phyloP scores from a whole-genome alignment of 768 basidiomycete genomes.

The Suillus tomentosus region DNA sequence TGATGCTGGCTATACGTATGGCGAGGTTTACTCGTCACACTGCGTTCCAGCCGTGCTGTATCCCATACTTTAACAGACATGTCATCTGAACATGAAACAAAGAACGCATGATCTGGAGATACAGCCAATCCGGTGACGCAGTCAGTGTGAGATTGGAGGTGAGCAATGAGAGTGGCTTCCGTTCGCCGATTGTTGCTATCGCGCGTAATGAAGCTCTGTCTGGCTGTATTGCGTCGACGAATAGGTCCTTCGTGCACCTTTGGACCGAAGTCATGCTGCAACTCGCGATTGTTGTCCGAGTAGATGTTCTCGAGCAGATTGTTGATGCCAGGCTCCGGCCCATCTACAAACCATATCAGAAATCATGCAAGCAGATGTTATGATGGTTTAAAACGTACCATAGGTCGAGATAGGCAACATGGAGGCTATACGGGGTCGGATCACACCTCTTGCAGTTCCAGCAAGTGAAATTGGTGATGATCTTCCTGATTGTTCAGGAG shows the following conservation, averaged over 20 bases:
- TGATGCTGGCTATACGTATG: conserved; percentile 75
- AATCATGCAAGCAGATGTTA: background rate
- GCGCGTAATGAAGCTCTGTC: conserved; percentile 67
- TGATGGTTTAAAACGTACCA: conserved; percentile 44
- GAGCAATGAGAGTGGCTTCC: conserved; percentile 82
- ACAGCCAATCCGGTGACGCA: conserved; percentile 80
- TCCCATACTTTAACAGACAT: conserved; percentile 94
- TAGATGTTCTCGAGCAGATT: conserved; percentile 90
- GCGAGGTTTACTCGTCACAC: conserved; percentile 84
- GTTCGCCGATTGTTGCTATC: conserved; percentile 61
- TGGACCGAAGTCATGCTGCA: conserved; percentile 91
- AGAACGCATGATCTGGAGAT: conserved; percentile 93
- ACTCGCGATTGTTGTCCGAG: conserved; percentile 81
- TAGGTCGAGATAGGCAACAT: conserved; percentile 68
- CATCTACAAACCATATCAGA: conserved; percentile 53
- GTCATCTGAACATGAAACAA: conserved; percentile 92
- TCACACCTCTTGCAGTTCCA: conserved; percentile 51
- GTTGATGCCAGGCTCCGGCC: conserved; percentile 87
- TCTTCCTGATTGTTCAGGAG: conserved; percentile 73
- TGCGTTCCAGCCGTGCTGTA: conserved; percentile 89
- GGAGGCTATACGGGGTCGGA: conserved; percentile 52
- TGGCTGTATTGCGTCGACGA: conserved; percentile 70
- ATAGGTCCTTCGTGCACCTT: conserved; percentile 80
- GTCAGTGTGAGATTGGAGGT: conserved; percentile 82
- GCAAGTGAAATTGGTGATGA: conserved; percentile 74